Conservation (phyloP, 192 early-diverging fungal genomes). For the Coemansia sp. region DNA sequence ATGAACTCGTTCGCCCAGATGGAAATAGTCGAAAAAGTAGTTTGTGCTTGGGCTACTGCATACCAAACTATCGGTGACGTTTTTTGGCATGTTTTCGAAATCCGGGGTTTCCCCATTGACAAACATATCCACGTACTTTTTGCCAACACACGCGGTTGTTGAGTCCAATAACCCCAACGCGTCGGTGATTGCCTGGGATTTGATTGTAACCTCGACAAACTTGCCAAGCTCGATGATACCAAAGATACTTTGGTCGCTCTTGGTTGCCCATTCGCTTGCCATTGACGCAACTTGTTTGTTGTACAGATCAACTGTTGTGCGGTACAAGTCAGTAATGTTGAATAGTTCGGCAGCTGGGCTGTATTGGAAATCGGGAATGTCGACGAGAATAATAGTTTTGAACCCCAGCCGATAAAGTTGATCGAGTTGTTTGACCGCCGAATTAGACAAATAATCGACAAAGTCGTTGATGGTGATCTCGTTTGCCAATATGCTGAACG, state of each 20-base stretch:
- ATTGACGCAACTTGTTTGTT: neutral
- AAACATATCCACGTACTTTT: neutral
- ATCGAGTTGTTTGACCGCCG: constrained; percentile 23
- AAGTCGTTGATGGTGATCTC: constrained; percentile 9
- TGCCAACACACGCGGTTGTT: neutral
- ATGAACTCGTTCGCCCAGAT: constrained; percentile 35
- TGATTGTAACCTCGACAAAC: constrained; percentile 30
- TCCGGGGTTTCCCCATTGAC: neutral
- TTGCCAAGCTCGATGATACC: constrained; percentile 23
- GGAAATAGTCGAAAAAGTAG: constrained; percentile 41
- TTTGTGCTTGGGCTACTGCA: constrained; percentile 27
- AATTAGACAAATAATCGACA: constrained; percentile 20
- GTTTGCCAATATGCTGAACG: constrained; percentile 14
- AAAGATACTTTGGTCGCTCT: neutral
- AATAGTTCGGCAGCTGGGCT: constrained; percentile 15
- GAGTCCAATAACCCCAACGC: neutral
- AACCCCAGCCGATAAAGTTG: constrained; percentile 30
- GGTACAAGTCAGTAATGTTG: neutral
- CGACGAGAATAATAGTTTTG: constrained; percentile 29
- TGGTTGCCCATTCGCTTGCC: neutral
- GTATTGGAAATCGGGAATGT: constrained; percentile 29
- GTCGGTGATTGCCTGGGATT: constrained; percentile 5
- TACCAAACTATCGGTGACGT: constrained; percentile 11
- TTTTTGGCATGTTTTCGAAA: neutral
- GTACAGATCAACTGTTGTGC: neutral